Percentiles rank a stretch among this genome's conserved stretches.
These are phyloP conservation scores for Colletotrichum endophyticum DNA, from an alignment of 2,329 filamentous ascomycete genomes.

Conservation along the genomic window DNA sequence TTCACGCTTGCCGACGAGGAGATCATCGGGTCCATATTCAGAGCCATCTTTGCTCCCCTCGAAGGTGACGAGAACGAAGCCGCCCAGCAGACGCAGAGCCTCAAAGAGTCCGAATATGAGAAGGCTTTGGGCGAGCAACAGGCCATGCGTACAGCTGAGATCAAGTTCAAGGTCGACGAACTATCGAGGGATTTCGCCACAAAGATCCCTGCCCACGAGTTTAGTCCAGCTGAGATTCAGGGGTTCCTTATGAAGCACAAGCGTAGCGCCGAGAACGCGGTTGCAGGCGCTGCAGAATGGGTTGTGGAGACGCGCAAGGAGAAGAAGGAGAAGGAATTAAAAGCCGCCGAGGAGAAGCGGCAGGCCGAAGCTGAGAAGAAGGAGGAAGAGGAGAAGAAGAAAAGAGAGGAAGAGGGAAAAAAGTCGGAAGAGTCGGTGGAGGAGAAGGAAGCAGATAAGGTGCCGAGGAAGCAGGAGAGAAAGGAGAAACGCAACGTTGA, in stretches of 20 bases:
- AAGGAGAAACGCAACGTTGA: slow-evolving; percentile 15
- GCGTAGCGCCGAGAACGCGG: slow-evolving; percentile 51
- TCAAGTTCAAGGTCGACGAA: slow-evolving; percentile 43
- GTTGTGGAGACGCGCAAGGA: slow-evolving; percentile 53
- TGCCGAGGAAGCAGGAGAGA: slow-evolving; percentile 18
- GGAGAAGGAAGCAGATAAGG: slow-evolving; percentile 25
- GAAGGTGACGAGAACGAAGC: slow-evolving; percentile 43
- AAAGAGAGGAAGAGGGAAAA: slow-evolving; percentile 32
- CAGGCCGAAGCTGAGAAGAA: slow-evolving; percentile 40
- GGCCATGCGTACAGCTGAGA: slow-evolving; percentile 35
- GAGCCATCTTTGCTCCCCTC: slow-evolving; percentile 60
- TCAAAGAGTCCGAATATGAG: slow-evolving; percentile 11
- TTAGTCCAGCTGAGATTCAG: slow-evolving; percentile 66
- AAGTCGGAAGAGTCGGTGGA: slow-evolving; percentile 28
- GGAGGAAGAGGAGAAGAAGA: slow-evolving; percentile 35
- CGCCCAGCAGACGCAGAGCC: not conserved
- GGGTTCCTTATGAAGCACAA: slow-evolving; percentile 63
- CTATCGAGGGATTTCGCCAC: slow-evolving; percentile 55
- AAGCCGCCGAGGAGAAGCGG: slow-evolving; percentile 45
- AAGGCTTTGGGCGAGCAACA: slow-evolving; percentile 35
- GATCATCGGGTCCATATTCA: slow-evolving; percentile 61
- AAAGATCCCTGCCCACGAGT: slow-evolving; percentile 58
- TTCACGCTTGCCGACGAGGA: slow-evolving; percentile 58
- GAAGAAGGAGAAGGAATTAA: slow-evolving; percentile 49
- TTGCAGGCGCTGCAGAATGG: slow-evolving; percentile 54